Evolutionary conservation across 1,284 basidiomycete species (phyloP).

Genomic region (Coniferiporia sulphurascens): DNA sequence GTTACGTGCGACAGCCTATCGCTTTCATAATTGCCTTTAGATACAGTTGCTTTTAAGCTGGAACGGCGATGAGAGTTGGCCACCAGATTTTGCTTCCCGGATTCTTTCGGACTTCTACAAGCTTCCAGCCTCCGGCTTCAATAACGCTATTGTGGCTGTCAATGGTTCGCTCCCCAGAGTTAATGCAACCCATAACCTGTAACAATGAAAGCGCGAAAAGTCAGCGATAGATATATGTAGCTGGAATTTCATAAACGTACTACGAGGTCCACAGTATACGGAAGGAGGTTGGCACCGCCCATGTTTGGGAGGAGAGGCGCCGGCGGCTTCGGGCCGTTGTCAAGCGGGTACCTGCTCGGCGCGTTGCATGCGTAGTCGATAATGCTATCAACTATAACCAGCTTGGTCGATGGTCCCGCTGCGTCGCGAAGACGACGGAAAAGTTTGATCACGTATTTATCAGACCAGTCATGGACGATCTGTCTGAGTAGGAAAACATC

Average conservation of each 20-base stretch:
- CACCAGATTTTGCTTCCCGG: slow-evolving; percentile 7
- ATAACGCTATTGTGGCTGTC: slow-evolving; percentile 2
- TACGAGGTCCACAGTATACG: background rate
- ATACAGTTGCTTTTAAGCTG: background rate
- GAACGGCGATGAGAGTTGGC: slow-evolving; percentile 7
- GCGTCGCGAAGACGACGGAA: slow-evolving; percentile 25
- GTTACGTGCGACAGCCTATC: too few species aligned
- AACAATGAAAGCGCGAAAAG: background rate
- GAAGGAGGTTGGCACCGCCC: slow-evolving; percentile 16
- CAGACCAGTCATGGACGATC: slow-evolving; percentile 28
- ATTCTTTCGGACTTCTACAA: slow-evolving; percentile 8
- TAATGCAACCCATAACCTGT: slow-evolving; percentile 3
- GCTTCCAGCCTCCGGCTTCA: slow-evolving; percentile 6
- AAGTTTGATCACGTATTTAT: slow-evolving; percentile 22
- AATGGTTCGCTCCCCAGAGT: slow-evolving; percentile 7
- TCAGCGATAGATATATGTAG: background rate
- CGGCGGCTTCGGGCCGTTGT: slow-evolving; percentile 6
- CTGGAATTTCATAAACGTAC: background rate
- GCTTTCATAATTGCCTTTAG: too few species aligned
- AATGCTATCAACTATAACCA: slow-evolving; percentile 28
- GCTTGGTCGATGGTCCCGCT: slow-evolving; percentile 21
- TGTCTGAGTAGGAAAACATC: slow-evolving; percentile 26
- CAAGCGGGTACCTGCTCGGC: background rate
- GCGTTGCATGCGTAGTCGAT: slow-evolving; percentile 20
- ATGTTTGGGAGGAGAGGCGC: slow-evolving; percentile 18